These are phyloP conservation scores for Ophiosphaerella narmari DNA, from an alignment of 2,329 filamentous ascomycete genomes.

Conservation along the genomic window DNA sequence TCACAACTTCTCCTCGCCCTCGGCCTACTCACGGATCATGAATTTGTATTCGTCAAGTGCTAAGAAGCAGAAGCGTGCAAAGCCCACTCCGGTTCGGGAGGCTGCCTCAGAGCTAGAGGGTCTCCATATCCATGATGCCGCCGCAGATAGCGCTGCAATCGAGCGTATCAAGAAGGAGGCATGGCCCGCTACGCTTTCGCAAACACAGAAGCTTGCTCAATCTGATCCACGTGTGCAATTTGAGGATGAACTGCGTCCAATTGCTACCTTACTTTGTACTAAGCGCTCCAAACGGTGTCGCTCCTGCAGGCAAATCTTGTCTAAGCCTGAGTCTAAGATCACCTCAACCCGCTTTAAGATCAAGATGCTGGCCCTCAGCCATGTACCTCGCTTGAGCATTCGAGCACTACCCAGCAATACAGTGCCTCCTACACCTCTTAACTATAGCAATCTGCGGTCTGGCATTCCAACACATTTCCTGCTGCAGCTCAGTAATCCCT, in stretches of 20 bases:
- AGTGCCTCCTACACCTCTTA: constrained; percentile 54
- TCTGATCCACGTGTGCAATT: constrained; percentile 62
- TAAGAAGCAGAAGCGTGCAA: constrained; percentile 64
- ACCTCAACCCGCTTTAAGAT: constrained; percentile 90
- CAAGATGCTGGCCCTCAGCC: constrained; percentile 79
- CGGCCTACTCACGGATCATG: constrained; percentile 86
- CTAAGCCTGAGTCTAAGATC: constrained; percentile 90
- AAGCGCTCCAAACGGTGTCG: constrained; percentile 94
- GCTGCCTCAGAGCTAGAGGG: constrained; percentile 73
- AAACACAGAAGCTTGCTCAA: constrained; percentile 58
- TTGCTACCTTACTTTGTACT: constrained; percentile 81
- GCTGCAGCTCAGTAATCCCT: constrained; percentile 88
- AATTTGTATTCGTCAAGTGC: constrained; percentile 72
- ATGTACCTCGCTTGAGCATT: constrained; percentile 82
- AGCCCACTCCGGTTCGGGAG: constrained; percentile 78
- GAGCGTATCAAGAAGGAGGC: constrained; percentile 61
- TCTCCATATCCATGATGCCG: constrained; percentile 64
- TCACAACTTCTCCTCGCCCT: constrained; percentile 72
- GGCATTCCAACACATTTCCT: constrained; percentile 73
- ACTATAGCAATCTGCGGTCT: constrained; percentile 55
- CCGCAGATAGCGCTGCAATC: constrained; percentile 64
- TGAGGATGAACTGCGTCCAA: constrained; percentile 74
- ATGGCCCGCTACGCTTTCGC: constrained; percentile 66
- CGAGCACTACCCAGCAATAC: constrained; percentile 59
- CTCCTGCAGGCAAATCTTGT: constrained; percentile 90